A percentile compares a stretch with the other conserved stretches of the same genome.
Conservation (phyloP, 345 rosid genomes). For the Eucalyptus fibrosa region DNA sequence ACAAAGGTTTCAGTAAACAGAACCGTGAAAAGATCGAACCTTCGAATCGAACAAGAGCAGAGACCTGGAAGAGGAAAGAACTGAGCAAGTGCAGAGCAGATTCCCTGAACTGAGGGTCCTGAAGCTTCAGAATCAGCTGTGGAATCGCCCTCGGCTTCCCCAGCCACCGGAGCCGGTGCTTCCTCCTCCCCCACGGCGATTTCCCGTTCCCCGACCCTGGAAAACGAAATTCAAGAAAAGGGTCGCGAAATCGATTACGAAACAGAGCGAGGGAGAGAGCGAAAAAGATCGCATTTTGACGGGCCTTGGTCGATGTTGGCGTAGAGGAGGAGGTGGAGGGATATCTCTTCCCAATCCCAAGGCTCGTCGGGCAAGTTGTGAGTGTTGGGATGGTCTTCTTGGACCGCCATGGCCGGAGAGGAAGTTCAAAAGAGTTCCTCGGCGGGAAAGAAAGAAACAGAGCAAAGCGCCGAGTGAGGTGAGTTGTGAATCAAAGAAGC, state of each 20-base stretch:
- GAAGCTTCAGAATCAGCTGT: not conserved
- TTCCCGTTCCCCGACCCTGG: not conserved
- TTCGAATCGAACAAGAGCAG: not conserved
- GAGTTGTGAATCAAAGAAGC: not conserved
- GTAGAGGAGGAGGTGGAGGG: not conserved
- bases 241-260: not conserved
- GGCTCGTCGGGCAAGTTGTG: slow-evolving; percentile 1
- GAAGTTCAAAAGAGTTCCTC: not conserved
- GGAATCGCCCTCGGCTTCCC: not conserved
- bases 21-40: not conserved
- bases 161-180: not conserved
- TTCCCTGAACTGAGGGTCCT: not conserved
- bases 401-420: not conserved
- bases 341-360: slow-evolving; percentile 1
- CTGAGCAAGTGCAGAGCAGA: not conserved
- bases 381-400: not conserved
- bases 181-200: not conserved
- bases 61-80: not conserved
- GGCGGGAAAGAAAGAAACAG: not conserved
- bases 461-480: not conserved
- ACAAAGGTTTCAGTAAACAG: not conserved
- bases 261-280: not conserved
- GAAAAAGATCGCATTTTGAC: not conserved
- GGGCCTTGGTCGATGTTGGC: not conserved
- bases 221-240: not conserved